Base-by-base conservation (phyloP, 352 stramenopile species). In the Phytopythium delawarense region DNA sequence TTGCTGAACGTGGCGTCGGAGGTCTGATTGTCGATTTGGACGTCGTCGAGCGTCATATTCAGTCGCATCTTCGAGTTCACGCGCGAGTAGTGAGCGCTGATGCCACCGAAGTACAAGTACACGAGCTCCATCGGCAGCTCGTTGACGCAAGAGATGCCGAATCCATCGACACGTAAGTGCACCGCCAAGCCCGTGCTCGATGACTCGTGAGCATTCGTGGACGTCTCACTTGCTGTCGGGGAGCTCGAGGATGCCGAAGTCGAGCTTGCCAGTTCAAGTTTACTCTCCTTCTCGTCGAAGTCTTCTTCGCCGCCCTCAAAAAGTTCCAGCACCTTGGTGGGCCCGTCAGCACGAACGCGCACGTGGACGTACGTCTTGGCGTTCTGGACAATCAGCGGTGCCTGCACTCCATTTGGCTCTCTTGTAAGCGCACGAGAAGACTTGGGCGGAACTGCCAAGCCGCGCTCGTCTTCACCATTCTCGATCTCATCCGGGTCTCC, bases 291-390 rank as follows among this genome's bases (percentile, higher is more conserved):
- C 57, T 92, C 87, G 46, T 93, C 87, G 49, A 85, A 88, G 53
- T 96, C 88, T 65, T 94, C 87, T 64, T 95, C 85, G 6, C 85
- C 85, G 53, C 86, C 88, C 81, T 97, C 88, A 60, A 86, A 95
- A 4, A 97, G 58, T 62, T 97, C 89, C n/a, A 97, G 67, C 20
- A 97, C 89, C 60, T 96, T 97, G 28, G 88, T 97, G 7, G 88
- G 85, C 1, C 89, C 89, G 69, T 97, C 89, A 32, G 89, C 88
- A 56, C 87, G 81, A 45, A 96, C 78, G 20, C 88, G 84, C 63
- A 95, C 78, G 45, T 91, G 76, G 12, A 96, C 84, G 51, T 94
- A 96, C 8, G 88, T 95, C 65, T 94, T 96, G 0, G 86, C 85
- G 34, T 87, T 81, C 63, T 92, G 82, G 40, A 90, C 71, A 21